Evolutionary conservation across 306 rosid genomes (phyloP).

Genomic region (Potentilla sterilis): DNA sequence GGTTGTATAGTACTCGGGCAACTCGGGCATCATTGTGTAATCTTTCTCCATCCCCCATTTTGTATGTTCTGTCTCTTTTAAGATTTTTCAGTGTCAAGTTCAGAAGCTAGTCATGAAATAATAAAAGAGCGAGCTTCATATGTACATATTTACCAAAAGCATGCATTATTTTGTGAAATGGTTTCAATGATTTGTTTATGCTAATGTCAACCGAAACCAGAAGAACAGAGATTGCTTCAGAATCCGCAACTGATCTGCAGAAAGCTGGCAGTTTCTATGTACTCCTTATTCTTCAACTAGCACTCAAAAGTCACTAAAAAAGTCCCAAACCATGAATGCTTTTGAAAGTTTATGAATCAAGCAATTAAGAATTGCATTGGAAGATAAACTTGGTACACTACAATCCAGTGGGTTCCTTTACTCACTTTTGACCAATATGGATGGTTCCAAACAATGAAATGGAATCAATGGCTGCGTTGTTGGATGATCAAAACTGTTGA

Average conservation of each 20-base stretch:
- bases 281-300: neutral
- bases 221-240: neutral
- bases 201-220: neutral
- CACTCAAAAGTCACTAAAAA: neutral
- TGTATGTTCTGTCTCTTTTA: slow-evolving; percentile 45
- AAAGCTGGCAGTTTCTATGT: neutral
- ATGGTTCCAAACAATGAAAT: slow-evolving; percentile 26
- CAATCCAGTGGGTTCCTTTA: slow-evolving; percentile 20
- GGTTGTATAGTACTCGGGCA: slow-evolving; percentile 25
- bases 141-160: neutral
- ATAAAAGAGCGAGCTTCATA: slow-evolving; percentile 28
- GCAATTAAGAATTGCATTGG: neutral
- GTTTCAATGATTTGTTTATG: neutral
- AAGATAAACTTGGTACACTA: neutral
- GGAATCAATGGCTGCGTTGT: slow-evolving; percentile 14
- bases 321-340: neutral
- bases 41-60: slow-evolving; percentile 33
- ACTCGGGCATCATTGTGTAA: slow-evolving; percentile 23
- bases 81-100: slow-evolving; percentile 34
- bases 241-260: neutral
- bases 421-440: slow-evolving; percentile 18
- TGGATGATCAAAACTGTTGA: neutral
- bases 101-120: slow-evolving; percentile 43
- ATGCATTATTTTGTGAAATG: neutral
- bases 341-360: neutral